Evolutionary conservation across 768 basidiomycete genomes (phyloP), one percentile per base, ranked within the genome.

Genomic region (Boletus vermiculosoides): DNA sequence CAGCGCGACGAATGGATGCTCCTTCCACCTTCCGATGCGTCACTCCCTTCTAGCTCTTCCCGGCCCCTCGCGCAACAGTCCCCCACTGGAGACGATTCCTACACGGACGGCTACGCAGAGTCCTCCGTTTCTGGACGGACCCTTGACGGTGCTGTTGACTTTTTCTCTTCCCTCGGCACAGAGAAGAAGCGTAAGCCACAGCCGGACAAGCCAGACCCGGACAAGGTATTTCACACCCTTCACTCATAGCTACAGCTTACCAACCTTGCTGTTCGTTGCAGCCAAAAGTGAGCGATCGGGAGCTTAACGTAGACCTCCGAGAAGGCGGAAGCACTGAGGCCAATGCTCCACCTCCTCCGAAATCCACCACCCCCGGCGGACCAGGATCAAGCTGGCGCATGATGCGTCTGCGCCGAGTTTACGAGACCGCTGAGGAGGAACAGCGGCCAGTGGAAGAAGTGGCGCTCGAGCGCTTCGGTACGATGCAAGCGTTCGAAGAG

Each of bases 341-440:
- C 13, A 74, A 77, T 50, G 75, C 42, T 18, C 61, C 66, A 2
- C 70, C 74, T 37, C 74, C 77, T 48, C 72, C 79, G 6, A 83
- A 81, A 69, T 67, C 82, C 22, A 70, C 76, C 53, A 83, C 82
- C 0, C 92, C 94, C 0, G 96, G 96, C 3, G 94, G 93, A 2
- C 90, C 94, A 5, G 96, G 96, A 12, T 93, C 92, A 3, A 86
- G 85, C 67, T 99, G 97, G 96, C 86, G 97, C 16, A 98, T 98
- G 97, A 94, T 92, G 87, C 93, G 94, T 64, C 83, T 99, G 0
- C 84, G 87, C 40, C 82, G 91, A 16, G 88, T 93, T 1, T 95
- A 92, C 67, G 96, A 98, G 69, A 82, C 90, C 3, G 93, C 90
- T 0, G 86, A 92, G 56, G 95, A 98, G 66, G 93, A 95, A 71